phyloP scores from a whole-genome alignment of 495 filamentous ascomycete genomes.

The Podospora conica region DNA sequence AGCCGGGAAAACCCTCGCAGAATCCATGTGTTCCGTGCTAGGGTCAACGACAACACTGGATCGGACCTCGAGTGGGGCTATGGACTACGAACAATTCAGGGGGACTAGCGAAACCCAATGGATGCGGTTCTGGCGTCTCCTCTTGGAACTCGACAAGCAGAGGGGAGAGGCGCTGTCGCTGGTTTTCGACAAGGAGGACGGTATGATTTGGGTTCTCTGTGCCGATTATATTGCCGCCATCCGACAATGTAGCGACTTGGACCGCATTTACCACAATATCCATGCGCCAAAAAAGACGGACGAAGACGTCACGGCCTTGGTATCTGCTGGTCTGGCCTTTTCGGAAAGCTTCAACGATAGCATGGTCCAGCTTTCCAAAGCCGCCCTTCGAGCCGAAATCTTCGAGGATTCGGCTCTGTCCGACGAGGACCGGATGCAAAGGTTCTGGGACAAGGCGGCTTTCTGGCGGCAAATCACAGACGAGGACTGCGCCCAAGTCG shows the following conservation, averaged over 20 bases:
- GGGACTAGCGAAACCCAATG: slow-evolving; percentile 73
- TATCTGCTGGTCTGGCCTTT: slow-evolving; percentile 57
- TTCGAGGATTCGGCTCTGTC: slow-evolving; percentile 60
- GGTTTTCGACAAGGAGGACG: slow-evolving; percentile 60
- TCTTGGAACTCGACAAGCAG: slow-evolving; percentile 78
- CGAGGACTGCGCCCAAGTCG: slow-evolving; percentile 52
- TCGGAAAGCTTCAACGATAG: slow-evolving; percentile 54
- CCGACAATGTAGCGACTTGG: slow-evolving; percentile 69
- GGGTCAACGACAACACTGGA: slow-evolving; percentile 56
- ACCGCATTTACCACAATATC: slow-evolving; percentile 60
- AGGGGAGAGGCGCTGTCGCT: slow-evolving; percentile 73
- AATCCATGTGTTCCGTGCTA: slow-evolving; percentile 66
- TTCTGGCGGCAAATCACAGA: slow-evolving; percentile 69
- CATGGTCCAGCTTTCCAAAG: slow-evolving; percentile 53
- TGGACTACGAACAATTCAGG: slow-evolving; percentile 67
- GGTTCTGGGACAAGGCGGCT: slow-evolving; percentile 63
- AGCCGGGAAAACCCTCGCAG: slow-evolving; percentile 50
- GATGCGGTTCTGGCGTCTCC: slow-evolving; percentile 79
- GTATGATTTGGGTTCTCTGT: slow-evolving; percentile 75
- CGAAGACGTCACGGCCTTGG: slow-evolving; percentile 39
- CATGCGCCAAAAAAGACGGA: slow-evolving; percentile 27
- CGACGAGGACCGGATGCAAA: slow-evolving; percentile 60
- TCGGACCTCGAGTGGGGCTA: slow-evolving; percentile 53
- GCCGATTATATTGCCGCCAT: slow-evolving; percentile 73
- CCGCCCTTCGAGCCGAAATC: slow-evolving; percentile 60